These are phyloP conservation scores for Primulina huaijiensis DNA, from an alignment of 257 asterid genomes.

Conservation along the genomic window DNA sequence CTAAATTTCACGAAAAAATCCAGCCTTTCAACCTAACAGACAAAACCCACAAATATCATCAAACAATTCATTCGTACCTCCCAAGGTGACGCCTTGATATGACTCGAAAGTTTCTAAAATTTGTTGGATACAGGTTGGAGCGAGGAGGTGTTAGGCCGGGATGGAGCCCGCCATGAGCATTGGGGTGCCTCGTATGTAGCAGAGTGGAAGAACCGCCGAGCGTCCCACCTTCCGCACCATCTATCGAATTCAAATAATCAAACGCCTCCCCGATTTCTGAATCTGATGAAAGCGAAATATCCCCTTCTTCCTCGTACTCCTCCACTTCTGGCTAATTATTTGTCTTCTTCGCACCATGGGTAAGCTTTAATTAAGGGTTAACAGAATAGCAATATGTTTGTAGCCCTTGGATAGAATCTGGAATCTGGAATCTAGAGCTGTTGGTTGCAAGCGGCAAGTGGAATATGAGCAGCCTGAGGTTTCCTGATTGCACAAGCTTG, in stretches of 20 bases:
- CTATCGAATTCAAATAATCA: slow-evolving; percentile 70
- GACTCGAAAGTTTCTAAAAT: slow-evolving; percentile 54
- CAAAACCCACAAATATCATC: neutral
- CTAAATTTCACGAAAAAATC: slow-evolving; percentile 5
- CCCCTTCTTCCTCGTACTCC: slow-evolving; percentile 55
- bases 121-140: slow-evolving; percentile 79
- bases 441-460: no score
- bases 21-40: neutral
- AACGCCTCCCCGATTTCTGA: slow-evolving; percentile 81
- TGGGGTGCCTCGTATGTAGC: slow-evolving; percentile 65
- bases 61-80: slow-evolving; percentile 49
- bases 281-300: slow-evolving; percentile 56
- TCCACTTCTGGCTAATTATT: slow-evolving; percentile 24
- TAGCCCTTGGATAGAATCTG: no score
- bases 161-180: slow-evolving; percentile 92
- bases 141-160: slow-evolving; percentile 63
- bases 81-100: slow-evolving; percentile 70
- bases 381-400: no score
- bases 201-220: slow-evolving; percentile 50
- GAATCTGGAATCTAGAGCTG: no score
- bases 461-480: no score
- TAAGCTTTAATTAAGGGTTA: no score
- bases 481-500: no score
- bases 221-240: slow-evolving; percentile 43
- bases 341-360: slow-evolving; percentile 16